These are phyloP conservation scores for Macaranga tanarius DNA, from an alignment of 441 rosid genomes.

Conservation along the genomic window DNA sequence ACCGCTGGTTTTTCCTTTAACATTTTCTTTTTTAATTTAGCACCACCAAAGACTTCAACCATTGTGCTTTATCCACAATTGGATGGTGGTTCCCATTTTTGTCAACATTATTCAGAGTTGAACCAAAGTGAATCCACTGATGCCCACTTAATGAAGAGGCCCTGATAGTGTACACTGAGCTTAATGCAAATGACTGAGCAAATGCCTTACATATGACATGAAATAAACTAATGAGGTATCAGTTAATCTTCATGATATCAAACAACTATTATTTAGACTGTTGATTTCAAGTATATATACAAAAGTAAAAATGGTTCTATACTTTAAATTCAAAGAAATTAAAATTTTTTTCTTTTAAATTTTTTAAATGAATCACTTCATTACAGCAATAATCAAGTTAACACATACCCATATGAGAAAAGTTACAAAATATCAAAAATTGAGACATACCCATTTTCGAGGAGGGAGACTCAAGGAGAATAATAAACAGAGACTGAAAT, in stretches of 20 bases:
- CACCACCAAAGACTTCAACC: conserved; percentile 32
- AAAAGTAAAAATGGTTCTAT: neutral
- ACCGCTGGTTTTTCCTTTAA: conserved; percentile 84
- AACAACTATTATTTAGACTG: neutral
- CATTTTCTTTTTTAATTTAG: conserved; percentile 60
- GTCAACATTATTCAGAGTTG: conserved; percentile 29
- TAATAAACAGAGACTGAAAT: no score
- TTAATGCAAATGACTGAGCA: conserved; percentile 27
- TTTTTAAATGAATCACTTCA: no score
- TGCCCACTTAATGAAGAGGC: conserved; percentile 30
- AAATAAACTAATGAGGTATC: conserved; percentile 54
- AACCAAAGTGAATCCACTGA: conserved; percentile 45
- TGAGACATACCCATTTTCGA: no score
- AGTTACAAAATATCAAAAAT: no score
- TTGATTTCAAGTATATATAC: neutral
- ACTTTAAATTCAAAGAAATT: no score
- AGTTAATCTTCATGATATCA: conserved; percentile 28
- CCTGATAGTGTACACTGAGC: conserved; percentile 15
- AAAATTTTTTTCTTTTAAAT: no score
- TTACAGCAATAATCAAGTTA: no score
- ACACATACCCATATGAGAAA: no score
- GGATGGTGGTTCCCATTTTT: conserved; percentile 26
- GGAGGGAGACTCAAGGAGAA: no score
- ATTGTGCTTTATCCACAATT: conserved; percentile 25
- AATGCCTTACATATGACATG: conserved; percentile 62